A percentile compares a stretch with the other conserved stretches of the same genome.
These are phyloP conservation scores for Aspergillus cavernicola DNA, from an alignment of 495 filamentous ascomycete species.

Conservation along the genomic window DNA sequence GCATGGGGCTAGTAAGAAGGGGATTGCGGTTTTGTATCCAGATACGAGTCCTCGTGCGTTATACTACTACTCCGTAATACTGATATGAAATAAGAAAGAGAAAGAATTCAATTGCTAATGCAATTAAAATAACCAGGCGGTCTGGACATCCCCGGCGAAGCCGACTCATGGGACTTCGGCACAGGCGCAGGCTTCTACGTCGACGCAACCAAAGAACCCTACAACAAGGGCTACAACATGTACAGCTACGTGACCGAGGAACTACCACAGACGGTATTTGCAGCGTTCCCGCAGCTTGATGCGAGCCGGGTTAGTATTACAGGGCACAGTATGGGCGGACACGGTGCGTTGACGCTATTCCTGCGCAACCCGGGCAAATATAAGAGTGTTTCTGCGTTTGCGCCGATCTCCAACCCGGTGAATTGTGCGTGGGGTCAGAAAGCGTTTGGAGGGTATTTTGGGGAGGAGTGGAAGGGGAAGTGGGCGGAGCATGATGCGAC, in stretches of 20 bases:
- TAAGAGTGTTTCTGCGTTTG: conserved; percentile 81
- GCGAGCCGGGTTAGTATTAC: conserved; percentile 67
- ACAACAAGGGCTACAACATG: conserved; percentile 78
- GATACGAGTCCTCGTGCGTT: conserved; percentile 84
- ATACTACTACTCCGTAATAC: background rate
- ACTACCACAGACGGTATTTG: conserved; percentile 72
- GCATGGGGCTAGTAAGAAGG: conserved; percentile 65
- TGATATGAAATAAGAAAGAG: background rate
- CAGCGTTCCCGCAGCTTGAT: conserved; percentile 64
- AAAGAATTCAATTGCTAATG: background rate
- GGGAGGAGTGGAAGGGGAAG: conserved; percentile 61
- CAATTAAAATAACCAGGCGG: conserved; percentile 49
- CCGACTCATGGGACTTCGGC: conserved; percentile 87
- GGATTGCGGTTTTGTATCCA: conserved; percentile 86
- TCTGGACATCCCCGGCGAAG: conserved; percentile 71
- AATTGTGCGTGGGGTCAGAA: conserved; percentile 93
- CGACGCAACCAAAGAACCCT: conserved; percentile 77
- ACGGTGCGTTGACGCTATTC: conserved; percentile 90
- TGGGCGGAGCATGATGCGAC: conserved; percentile 94
- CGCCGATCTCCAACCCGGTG: conserved; percentile 84
- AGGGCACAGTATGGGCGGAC: conserved; percentile 95
- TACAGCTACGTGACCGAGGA: conserved; percentile 84
- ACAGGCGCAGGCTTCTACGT: conserved; percentile 91
- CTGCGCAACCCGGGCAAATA: conserved; percentile 88
- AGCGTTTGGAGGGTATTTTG: conserved; percentile 88